Evolutionary conservation across 169 alveolate species (phyloP).

Genomic region (Cryptosporidium xiaoi): DNA sequence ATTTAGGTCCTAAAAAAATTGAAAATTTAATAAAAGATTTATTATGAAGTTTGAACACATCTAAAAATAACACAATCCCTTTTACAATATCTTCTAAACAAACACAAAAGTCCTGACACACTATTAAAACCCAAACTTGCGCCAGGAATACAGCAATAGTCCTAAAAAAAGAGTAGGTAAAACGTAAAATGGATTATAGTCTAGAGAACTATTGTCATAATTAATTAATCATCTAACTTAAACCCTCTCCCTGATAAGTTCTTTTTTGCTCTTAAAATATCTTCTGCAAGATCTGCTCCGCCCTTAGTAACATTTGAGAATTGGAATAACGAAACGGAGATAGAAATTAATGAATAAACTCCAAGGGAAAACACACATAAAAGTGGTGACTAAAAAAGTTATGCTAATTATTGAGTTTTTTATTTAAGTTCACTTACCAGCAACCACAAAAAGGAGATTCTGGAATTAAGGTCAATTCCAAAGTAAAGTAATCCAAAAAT

Average conservation of each 20-base stretch:
- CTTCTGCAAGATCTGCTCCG: constrained; percentile 53
- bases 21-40: background rate
- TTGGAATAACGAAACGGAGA: constrained; percentile 44
- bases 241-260: constrained; percentile 54
- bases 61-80: background rate
- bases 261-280: constrained; percentile 35
- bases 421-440: constrained; percentile 14
- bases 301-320: constrained; percentile 48
- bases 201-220: no score
- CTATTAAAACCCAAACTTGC: background rate
- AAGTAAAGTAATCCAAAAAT: constrained; percentile 36
- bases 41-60: background rate
- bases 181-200: no score
- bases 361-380: constrained; percentile 20
- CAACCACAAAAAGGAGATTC: constrained; percentile 21
- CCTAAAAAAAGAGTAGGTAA: no score
- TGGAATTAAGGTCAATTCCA: background rate
- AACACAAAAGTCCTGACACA: constrained; percentile 2
- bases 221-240: constrained; percentile 9
- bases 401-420: background rate
- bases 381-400: constrained; percentile 16
- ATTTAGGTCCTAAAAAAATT: constrained; percentile 20
- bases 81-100: constrained; percentile 10
- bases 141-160: no score
- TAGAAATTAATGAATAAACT: constrained; percentile 32